Base-by-base conservation (phyloP, 441 rosid genomes). In the Arabidopsis lyrata region DNA sequence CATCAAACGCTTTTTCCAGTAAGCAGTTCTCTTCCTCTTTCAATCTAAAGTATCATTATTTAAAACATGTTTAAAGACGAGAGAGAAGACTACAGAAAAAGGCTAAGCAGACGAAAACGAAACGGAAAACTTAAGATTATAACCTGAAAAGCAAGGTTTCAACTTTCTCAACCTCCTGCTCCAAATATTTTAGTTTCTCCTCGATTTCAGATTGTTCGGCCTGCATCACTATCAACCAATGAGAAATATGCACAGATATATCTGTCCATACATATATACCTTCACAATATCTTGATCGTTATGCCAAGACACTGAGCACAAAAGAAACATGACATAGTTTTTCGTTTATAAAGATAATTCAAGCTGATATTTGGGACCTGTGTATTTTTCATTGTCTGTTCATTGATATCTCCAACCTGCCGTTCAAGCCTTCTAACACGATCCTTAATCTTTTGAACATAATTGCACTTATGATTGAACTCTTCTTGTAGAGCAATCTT, bases 181-280 rank as follows among this genome's bases (percentile, higher is more conserved):
- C 82, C 50, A 91, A 85, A 81, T 86, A 88, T 78, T 67, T 86
- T 27, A 93, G 64, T 59, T 81, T 86, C 69, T 80, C 95, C 81
- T 90, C 92, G 34, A 88, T 83, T 86, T 90, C 95, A 66, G 81
- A 87, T 80, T 89, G 95, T 84, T 93, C 98, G 72, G 88, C 90
- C 98, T 96, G 84, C 39, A 68, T 62, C 41, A 78, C 50, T 38
- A 72, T 56, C 48, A 79, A 77, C 57, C 57, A 66, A 64, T 70
- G 67, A 76, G 62, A 76, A 47, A 63, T 38, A 56, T 57, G 52
- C 12, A 57, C 62, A 44, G 31, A 20, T 47, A 58, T 59, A 45
- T 70, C 35, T 53, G 24, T 29, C 52, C 56, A 44, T 55, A 27
- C 9, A 49, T 13, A 44, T 24, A 38, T 34, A 59, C 53, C 44